These are phyloP conservation scores for Chenopodium formosanum DNA, from an alignment of 148 eudicot species.

Conservation along the genomic window DNA sequence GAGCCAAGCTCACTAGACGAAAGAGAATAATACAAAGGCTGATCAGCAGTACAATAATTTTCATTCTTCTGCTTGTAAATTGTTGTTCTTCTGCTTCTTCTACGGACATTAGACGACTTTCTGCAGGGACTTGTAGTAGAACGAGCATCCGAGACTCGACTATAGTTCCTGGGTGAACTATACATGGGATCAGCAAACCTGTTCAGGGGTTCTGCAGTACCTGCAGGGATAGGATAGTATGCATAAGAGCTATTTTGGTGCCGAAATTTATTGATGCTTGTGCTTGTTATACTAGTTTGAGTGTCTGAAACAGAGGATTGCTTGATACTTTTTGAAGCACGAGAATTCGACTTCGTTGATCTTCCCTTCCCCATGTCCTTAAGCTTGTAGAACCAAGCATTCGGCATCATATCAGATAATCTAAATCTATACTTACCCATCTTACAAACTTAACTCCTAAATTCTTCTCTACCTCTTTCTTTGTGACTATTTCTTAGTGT, in stretches of 20 bases:
- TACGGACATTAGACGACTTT: conserved; percentile 2
- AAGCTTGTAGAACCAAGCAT: conserved; percentile 58
- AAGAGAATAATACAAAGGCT: conserved; percentile 32
- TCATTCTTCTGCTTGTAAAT: conserved; percentile 33
- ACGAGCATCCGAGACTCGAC: conserved; percentile 24
- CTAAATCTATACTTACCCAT: conserved; percentile 49
- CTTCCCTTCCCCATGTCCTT: conserved; percentile 34
- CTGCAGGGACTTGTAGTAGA: neutral
- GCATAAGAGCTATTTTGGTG: neutral
- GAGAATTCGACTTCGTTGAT: conserved; percentile 18
- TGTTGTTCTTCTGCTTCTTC: conserved; percentile 31
- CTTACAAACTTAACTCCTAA: neutral
- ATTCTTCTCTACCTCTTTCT: neutral
- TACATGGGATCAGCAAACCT: conserved; percentile 14
- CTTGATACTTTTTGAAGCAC: neutral
- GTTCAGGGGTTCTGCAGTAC: neutral
- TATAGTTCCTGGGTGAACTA: conserved; percentile 27
- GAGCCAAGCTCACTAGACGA: conserved; percentile 34
- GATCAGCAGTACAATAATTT: neutral
- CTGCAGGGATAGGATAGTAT: neutral
- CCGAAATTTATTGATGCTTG: conserved; percentile 20
- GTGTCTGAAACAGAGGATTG: conserved; percentile 4
- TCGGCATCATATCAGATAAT: conserved; percentile 51
- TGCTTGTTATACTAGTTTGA: conserved; percentile 28
- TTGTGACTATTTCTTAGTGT: neutral